Percentiles rank a stretch among this genome's conserved stretches.
Evolutionary conservation across 2,329 filamentous ascomycete species (phyloP).

Genomic region (Trichophyton rubrum): DNA sequence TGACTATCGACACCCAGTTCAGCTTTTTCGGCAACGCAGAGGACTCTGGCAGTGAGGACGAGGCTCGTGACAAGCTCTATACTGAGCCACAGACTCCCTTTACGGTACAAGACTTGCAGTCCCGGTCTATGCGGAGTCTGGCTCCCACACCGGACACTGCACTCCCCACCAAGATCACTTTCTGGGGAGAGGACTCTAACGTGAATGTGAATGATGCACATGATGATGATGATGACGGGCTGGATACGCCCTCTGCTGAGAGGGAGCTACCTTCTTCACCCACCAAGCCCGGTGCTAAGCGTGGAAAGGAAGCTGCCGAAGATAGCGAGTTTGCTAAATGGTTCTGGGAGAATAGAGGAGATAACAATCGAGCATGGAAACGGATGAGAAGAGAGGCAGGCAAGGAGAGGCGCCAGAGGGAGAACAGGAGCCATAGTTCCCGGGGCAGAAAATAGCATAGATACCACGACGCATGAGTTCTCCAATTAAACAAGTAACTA

Average conservation of each 20-base stretch:
- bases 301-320: conserved; percentile 19
- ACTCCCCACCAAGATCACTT: conserved; percentile 42
- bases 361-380: conserved; percentile 41
- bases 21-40: conserved; percentile 61
- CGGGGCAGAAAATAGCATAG: conserved; percentile 5
- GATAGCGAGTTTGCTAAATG: conserved; percentile 50
- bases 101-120: conserved; percentile 63
- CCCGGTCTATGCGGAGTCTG: conserved; percentile 57
- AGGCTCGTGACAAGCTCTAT: conserved; percentile 32
- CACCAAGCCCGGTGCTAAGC: conserved; percentile 12
- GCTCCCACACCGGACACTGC: conserved; percentile 93
- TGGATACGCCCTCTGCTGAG: conserved; percentile 13
- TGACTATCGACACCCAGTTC: conserved; percentile 49
- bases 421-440: conserved; percentile 43
- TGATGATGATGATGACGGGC: conserved; percentile 9
- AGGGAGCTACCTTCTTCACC: conserved; percentile 15
- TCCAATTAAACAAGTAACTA: neutral
- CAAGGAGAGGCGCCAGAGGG: conserved; percentile 48
- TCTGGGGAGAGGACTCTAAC: conserved; percentile 18
- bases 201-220: conserved; percentile 14
- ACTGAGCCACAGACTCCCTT: conserved; percentile 63
- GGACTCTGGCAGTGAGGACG: conserved; percentile 35
- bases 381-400: conserved; percentile 46
- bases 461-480: neutral
- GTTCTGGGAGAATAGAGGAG: conserved; percentile 45